phyloP scores from a whole-genome alignment of 2,329 filamentous ascomycete genomes.

The Sphaerulina musiva region DNA sequence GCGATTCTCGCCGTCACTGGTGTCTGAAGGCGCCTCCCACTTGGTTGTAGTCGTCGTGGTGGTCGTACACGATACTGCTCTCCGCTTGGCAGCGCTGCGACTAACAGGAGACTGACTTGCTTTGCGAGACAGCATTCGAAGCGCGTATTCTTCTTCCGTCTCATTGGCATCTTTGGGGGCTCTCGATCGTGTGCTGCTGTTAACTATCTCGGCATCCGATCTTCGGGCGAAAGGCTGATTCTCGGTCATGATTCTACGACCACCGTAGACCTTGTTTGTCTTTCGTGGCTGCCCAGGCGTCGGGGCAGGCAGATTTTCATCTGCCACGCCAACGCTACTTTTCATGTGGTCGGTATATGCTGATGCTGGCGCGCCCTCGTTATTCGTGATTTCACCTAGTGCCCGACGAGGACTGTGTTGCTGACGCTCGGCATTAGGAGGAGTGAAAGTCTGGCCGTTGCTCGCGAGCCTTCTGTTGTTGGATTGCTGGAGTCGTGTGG shows the following conservation, averaged over 20 bases:
- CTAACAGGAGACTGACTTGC: slow-evolving; percentile 53
- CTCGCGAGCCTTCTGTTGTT: slow-evolving; percentile 49
- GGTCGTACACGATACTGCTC: slow-evolving; percentile 69
- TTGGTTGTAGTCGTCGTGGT: slow-evolving; percentile 57
- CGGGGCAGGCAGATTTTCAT: slow-evolving; percentile 88
- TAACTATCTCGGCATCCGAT: slow-evolving; percentile 54
- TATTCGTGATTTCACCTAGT: slow-evolving; percentile 88
- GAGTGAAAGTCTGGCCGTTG: slow-evolving; percentile 69
- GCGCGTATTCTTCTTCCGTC: slow-evolving; percentile 76
- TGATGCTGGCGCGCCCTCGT: slow-evolving; percentile 51
- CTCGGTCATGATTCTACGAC: slow-evolving; percentile 47
- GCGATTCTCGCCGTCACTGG: slow-evolving; percentile 44
- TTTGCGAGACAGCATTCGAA: slow-evolving; percentile 66
- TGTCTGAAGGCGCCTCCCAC: slow-evolving; percentile 39
- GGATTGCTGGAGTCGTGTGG: slow-evolving; percentile 46
- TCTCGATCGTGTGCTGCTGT: slow-evolving; percentile 56
- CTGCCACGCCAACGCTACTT: slow-evolving; percentile 58
- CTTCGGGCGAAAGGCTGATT: slow-evolving; percentile 46
- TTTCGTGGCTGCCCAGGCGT: slow-evolving; percentile 95
- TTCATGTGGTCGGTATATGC: slow-evolving; percentile 26
- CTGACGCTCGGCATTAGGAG: slow-evolving; percentile 69
- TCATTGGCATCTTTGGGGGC: slow-evolving; percentile 54
- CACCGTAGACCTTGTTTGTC: slow-evolving; percentile 68
- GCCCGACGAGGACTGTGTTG: slow-evolving; percentile 53
- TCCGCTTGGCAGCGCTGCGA: slow-evolving; percentile 52